A percentile compares a stretch with the other conserved stretches of the same genome.
Conservation (phyloP, 768 basidiomycete genomes). For the Auriscalpium microsporum region DNA sequence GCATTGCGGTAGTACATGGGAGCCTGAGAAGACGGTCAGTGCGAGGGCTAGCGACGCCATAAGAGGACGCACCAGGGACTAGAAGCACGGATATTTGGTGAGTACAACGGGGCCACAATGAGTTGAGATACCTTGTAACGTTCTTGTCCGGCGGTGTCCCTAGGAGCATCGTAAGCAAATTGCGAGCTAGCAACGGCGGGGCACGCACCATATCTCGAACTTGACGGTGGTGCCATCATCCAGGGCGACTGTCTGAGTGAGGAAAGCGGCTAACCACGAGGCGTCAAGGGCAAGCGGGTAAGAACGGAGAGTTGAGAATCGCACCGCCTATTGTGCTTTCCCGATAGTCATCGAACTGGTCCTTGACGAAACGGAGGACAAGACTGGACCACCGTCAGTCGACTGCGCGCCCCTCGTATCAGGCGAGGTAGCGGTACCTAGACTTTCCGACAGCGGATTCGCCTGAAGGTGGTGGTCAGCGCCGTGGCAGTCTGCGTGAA, state of each 20-base stretch:
- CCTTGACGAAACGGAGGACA: conserved; percentile 93
- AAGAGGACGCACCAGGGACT: conserved; percentile 39
- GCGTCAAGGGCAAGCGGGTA: conserved; percentile 18
- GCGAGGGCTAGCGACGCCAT: background rate
- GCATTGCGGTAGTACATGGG: conserved; percentile 97
- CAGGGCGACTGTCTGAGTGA: conserved; percentile 93
- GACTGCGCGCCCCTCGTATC: conserved; percentile 17
- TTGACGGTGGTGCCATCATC: conserved; percentile 89
- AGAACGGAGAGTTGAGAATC: conserved; percentile 1
- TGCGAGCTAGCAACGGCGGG: background rate
- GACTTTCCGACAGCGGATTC: conserved; percentile 98
- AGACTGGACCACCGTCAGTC: conserved; percentile 44
- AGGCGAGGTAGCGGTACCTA: conserved; percentile 41
- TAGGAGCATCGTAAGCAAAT: conserved; percentile 20
- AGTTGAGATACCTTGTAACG: conserved; percentile 63
- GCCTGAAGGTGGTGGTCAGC: conserved; percentile 39
- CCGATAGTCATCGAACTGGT: conserved; percentile 92
- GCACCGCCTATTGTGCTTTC: conserved; percentile 90
- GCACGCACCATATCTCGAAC: conserved; percentile 89
- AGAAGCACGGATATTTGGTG: background rate
- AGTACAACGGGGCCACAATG: conserved; percentile 14
- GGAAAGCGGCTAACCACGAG: conserved; percentile 69
- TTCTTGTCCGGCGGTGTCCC: conserved; percentile 96
- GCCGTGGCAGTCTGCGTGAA: background rate
- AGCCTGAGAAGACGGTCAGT: conserved; percentile 37